Base-by-base conservation (phyloP, 345 rosid genomes). In the Boechera stricta region DNA sequence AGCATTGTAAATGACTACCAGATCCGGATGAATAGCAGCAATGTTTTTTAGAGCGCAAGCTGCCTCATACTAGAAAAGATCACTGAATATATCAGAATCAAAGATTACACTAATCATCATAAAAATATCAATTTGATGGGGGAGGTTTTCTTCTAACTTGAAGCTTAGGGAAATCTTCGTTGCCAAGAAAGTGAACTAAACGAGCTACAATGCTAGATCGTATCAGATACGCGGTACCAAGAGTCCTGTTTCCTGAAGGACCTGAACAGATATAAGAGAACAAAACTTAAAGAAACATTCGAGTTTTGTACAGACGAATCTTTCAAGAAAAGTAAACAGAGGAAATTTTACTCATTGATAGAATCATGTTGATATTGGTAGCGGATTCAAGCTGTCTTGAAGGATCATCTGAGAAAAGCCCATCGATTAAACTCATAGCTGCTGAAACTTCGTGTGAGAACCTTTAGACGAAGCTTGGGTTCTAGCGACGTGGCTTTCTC, bases 1-100 rank as follows among this genome's bases (percentile, higher is more conserved):
- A 76, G 89, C 89, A 1, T 85, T 85, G 45, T 85, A 86, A 64
- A 77, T 85, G 61, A 86, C 84, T 0, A 90, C 89, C 6, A 83
- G 87, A 78, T 75, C 82, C 4, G 95, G 39, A 15, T 7, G 86
- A 64, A 82, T 90, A 26, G 89, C 84, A 29, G 92, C 92, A 80
- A 90, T 82, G 67, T 84, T 90, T 58, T 92, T 84, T 21, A 90
- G 86, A 26, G 85, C 87, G 90, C 88, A 85, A 67, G 92, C 92
- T 10, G 92, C 88, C 73, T 88, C 90, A 80, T 79, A 79, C 93
- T 89, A 77, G 16, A 58, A 42, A 57, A 57, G 15, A 26, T 51
- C 32, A 69, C 33, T 15, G 24, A 72, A 13, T 38, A 45, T 31
- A 57, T 57, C 31, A 1, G 26, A 72, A 49, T 38, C 24, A 35